These are phyloP conservation scores for Quercus parvula DNA, from an alignment of 306 rosid species.

Conservation along the genomic window DNA sequence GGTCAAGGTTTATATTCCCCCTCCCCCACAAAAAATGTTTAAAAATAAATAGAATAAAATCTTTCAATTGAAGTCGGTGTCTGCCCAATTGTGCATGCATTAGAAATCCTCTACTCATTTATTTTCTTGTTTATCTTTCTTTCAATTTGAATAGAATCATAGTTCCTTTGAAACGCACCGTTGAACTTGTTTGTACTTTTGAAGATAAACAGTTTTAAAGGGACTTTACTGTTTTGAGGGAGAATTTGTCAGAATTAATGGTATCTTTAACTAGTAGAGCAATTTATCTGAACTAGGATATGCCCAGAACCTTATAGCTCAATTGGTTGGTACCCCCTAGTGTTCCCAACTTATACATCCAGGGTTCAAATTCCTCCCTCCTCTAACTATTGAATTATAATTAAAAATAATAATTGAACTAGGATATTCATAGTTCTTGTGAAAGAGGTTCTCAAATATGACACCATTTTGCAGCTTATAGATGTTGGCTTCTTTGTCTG, in stretches of 20 bases:
- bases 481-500: conserved; percentile 96
- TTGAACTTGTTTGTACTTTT: neutral
- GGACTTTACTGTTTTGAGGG: neutral
- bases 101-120: neutral
- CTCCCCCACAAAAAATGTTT: too few relatives aligned
- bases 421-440: conserved; percentile 19
- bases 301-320: neutral
- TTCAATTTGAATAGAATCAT: neutral
- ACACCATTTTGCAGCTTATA: conserved; percentile 79
- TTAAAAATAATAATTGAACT: neutral
- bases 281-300: conserved; percentile 22
- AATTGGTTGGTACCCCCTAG: too few relatives aligned
- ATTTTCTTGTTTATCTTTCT: neutral
- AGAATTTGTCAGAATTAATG: neutral
- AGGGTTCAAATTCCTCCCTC: too few relatives aligned
- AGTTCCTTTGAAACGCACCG: neutral
- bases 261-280: neutral
- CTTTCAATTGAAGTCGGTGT: too few relatives aligned
- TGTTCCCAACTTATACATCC: too few relatives aligned
- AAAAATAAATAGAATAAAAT: too few relatives aligned
- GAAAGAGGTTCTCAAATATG: conserved; percentile 26
- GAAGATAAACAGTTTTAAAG: neutral
- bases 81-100: neutral
- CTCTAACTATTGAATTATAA: too few relatives aligned
- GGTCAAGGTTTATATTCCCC: too few relatives aligned